Conservation (phyloP, 2,329 filamentous ascomycete species). For the Fusarium sp. region DNA sequence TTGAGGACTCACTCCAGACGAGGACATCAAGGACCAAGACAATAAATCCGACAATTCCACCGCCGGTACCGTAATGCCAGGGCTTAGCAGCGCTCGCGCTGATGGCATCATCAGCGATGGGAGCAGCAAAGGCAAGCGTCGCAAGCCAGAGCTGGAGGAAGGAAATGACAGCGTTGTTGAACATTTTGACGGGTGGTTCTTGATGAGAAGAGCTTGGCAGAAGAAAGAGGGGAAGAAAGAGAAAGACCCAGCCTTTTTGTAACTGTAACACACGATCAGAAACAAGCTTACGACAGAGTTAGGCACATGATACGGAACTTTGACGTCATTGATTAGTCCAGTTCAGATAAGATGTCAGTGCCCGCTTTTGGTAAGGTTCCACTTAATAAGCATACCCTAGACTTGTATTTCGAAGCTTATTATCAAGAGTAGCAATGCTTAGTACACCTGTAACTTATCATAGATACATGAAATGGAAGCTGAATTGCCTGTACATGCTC, state of each 20-base stretch:
- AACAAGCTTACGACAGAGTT: conserved; percentile 21
- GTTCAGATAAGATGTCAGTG: background rate
- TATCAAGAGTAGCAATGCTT: background rate
- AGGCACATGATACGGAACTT: conserved; percentile 22
- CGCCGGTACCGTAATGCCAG: conserved; percentile 70
- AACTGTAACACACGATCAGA: background rate
- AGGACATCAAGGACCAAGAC: conserved; percentile 71
- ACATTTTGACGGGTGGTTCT: conserved; percentile 8
- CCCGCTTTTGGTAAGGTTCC: background rate
- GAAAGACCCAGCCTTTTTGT: conserved; percentile 5
- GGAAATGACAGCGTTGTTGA: conserved; percentile 25
- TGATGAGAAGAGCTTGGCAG: background rate
- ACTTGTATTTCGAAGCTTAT: background rate
- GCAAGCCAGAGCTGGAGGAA: conserved; percentile 55
- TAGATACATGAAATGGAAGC: too few relatives aligned
- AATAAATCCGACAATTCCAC: conserved; percentile 70
- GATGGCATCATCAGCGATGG: conserved; percentile 45
- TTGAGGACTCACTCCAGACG: conserved; percentile 66
- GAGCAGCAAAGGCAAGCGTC: conserved; percentile 61
- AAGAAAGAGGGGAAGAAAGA: background rate
- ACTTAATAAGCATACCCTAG: background rate
- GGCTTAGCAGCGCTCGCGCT: conserved; percentile 54
- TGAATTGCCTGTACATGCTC: too few relatives aligned
- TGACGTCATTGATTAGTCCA: conserved; percentile 22
- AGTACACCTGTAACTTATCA: too few relatives aligned